phyloP scores from a whole-genome alignment of 2,329 filamentous ascomycete species.

The Dryadomyces quercivorus region DNA sequence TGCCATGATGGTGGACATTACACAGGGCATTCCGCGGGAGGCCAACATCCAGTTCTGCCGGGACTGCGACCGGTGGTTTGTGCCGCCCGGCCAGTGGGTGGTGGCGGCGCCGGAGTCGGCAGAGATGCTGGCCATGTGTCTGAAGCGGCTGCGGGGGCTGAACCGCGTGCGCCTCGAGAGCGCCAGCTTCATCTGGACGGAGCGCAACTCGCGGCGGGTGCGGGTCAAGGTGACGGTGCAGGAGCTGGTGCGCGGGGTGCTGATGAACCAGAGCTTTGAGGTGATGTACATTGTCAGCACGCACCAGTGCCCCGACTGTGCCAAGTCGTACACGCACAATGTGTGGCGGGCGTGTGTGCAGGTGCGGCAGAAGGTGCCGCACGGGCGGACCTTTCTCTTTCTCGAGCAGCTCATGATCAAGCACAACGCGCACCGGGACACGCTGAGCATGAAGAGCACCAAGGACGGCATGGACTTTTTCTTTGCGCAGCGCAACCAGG shows the following conservation, averaged over 20 bases:
- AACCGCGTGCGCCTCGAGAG: conserved; percentile 90
- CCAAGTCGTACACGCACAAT: conserved; percentile 71
- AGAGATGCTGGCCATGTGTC: conserved; percentile 82
- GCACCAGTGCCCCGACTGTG: conserved; percentile 90
- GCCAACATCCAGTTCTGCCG: conserved; percentile 81
- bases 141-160: conserved; percentile 76
- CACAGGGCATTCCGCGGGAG: conserved; percentile 81
- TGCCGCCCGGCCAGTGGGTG: conserved; percentile 78
- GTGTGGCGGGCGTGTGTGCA: conserved; percentile 91
- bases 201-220: conserved; percentile 84
- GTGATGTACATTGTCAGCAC: conserved; percentile 83
- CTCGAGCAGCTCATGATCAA: conserved; percentile 94
- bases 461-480: conserved; percentile 95
- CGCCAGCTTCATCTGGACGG: conserved; percentile 94
- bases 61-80: conserved; percentile 89
- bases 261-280: conserved; percentile 88
- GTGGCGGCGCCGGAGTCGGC: conserved; percentile 75
- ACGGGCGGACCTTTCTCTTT: conserved; percentile 58
- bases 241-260: conserved; percentile 48
- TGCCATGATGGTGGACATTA: conserved; percentile 88
- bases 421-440: conserved; percentile 74
- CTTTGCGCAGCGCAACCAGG: conserved; percentile 80
- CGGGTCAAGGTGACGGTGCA: conserved; percentile 96
- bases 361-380: conserved; percentile 90
- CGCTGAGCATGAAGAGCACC: conserved; percentile 96